Base-by-base conservation (phyloP, 2,329 filamentous ascomycete genomes). In the Neophaeococcomyces mojaviensis region DNA sequence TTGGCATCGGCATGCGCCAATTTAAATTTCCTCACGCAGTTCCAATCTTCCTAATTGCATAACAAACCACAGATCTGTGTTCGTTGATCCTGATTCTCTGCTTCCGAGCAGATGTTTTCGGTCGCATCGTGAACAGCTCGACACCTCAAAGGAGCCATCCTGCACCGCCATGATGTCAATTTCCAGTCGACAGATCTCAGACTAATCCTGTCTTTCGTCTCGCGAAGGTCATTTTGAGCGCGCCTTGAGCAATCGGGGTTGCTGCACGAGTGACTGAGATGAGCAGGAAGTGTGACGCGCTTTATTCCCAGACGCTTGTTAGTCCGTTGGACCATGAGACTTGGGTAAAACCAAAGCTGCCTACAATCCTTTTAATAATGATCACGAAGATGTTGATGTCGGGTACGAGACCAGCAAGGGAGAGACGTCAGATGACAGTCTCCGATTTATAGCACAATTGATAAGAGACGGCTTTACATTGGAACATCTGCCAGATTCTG, bases 161-260 rank as follows among this genome's bases (percentile, higher is more conserved):
- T 7, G 7, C n/a, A 15, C 33, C 33, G 5, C 33, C 33, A 35
- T 35, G 18, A 19, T 35, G 33, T 35, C 33, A 35, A 35, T 35
- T 35, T 35, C 33, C 33, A 35, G 33, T 35, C 33, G 33, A 35
- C 33, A 35, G 33, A 35, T 35, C 33, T 35, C n/a, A 35, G 33
- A 35, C n/a, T 15, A 35, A 35, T 15, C 18, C 33, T n/a, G 18
- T 13, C 33, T 35, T 19, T 32, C n/a, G n/a, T 35, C 18, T 6
- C n/a, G 6, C 5, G 7, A 19, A 19, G 18, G 33, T 19, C 33
- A 5, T 19, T 35, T n/a, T 35, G 33, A 35, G n/a, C 33, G n/a
- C 33, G 13, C 18, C 33, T 35, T 35, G n/a, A 15, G n/a, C n/a
- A 15, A 28, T 28, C 24, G 24, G 24, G 24, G 10, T 15, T 19